phyloP scores from a whole-genome alignment of 148 eudicot species.

The Fagopyrum esculentum region DNA sequence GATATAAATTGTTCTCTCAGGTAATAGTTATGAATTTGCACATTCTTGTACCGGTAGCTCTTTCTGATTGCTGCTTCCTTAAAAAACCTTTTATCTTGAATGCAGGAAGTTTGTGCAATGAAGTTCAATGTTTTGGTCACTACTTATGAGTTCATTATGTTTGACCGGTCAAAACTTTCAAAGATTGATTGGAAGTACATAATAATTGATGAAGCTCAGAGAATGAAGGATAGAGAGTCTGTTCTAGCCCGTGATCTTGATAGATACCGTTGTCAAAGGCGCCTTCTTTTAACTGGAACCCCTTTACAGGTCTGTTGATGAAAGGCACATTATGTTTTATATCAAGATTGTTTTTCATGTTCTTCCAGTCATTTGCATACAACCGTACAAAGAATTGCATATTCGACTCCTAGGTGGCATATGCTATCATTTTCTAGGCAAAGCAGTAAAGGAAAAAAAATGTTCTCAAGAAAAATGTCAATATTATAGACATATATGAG shows the following conservation, averaged over 20 bases:
- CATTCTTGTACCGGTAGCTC: background rate
- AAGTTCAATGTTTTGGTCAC: constrained; percentile 97
- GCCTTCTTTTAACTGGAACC: constrained; percentile 92
- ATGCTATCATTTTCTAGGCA: background rate
- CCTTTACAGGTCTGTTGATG: constrained; percentile 70
- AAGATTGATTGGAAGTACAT: constrained; percentile 95
- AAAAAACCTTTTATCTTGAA: background rate
- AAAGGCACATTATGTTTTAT: background rate
- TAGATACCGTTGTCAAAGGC: constrained; percentile 97
- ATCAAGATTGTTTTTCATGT: background rate
- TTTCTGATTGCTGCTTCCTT: background rate
- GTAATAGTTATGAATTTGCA: constrained; percentile 30
- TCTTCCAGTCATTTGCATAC: background rate
- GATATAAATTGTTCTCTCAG: constrained; percentile 81
- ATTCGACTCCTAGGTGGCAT: background rate
- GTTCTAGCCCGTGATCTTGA: constrained; percentile 98
- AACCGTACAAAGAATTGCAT: background rate
- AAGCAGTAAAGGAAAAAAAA: background rate
- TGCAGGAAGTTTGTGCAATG: constrained; percentile 88
- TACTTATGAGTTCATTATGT: constrained; percentile 97
- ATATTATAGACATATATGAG: background rate
- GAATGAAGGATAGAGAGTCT: constrained; percentile 99
- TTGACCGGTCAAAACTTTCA: constrained; percentile 90
- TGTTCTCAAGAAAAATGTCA: background rate
- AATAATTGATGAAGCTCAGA: constrained; percentile 94